phyloP scores from a whole-genome alignment of 129 eudicot genomes.

The Solidago caesia region DNA sequence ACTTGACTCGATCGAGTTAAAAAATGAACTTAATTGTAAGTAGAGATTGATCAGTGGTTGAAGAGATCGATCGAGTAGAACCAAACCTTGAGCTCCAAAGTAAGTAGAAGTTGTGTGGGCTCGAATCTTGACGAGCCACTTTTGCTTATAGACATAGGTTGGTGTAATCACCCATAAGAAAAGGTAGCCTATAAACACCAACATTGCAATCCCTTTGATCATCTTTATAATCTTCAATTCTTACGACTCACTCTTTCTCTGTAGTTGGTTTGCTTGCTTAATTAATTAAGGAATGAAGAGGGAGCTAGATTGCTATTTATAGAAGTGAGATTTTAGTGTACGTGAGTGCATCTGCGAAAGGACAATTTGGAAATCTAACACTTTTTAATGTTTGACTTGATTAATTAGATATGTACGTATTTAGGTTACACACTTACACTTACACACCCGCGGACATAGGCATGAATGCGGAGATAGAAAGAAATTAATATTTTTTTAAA shows the following conservation, averaged over 20 bases:
- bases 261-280: conserved; percentile 21
- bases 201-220: conserved; percentile 34
- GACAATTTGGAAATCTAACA: conserved; percentile 20
- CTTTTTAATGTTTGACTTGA: conserved; percentile 12
- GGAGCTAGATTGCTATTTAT: conserved; percentile 30
- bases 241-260: not conserved
- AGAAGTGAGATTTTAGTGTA: conserved; percentile 25
- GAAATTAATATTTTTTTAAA: no score
- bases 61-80: not conserved
- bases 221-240: conserved; percentile 22
- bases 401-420: not conserved
- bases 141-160: conserved; percentile 34
- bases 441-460: not conserved
- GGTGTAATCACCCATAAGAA: conserved; percentile 57
- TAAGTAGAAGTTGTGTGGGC: conserved; percentile 48
- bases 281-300: conserved; percentile 22
- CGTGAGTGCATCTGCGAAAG: conserved; percentile 8
- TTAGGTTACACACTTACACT: no score
- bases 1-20: not conserved
- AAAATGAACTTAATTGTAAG: not conserved
- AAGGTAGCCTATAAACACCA: conserved; percentile 49
- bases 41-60: not conserved
- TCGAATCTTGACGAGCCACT: conserved; percentile 44
- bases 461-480: not conserved
- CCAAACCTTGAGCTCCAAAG: conserved; percentile 55